These are phyloP conservation scores for Aspergillus jensenii DNA, from an alignment of 2,329 filamentous ascomycete genomes.

Conservation along the genomic window DNA sequence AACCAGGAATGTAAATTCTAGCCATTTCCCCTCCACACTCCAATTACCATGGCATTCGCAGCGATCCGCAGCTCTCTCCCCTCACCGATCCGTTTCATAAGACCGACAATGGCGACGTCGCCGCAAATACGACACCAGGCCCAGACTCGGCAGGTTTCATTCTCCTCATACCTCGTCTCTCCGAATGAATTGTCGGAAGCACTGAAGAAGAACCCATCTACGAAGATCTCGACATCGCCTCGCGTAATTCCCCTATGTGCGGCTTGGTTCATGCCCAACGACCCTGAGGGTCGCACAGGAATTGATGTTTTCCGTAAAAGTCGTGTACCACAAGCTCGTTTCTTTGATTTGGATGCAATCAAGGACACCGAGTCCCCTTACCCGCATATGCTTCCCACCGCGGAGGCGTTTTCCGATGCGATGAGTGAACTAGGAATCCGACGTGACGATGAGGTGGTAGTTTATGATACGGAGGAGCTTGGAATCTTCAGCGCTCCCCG, in stretches of 20 bases:
- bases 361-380: slow-evolving; percentile 86
- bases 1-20: slow-evolving; percentile 30
- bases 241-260: slow-evolving; percentile 87
- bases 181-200: slow-evolving; percentile 79
- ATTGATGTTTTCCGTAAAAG: slow-evolving; percentile 76
- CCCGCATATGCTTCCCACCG: slow-evolving; percentile 90
- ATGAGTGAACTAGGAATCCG: slow-evolving; percentile 88
- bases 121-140: slow-evolving; percentile 30
- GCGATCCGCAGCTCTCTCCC: slow-evolving; percentile 32
- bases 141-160: slow-evolving; percentile 50
- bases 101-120: slow-evolving; percentile 27
- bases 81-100: slow-evolving; percentile 24
- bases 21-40: slow-evolving; percentile 7
- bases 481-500: slow-evolving; percentile 93
- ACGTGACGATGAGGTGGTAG: slow-evolving; percentile 83
- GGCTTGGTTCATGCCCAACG: slow-evolving; percentile 95
- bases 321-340: slow-evolving; percentile 85
- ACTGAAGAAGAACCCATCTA: slow-evolving; percentile 76
- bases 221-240: slow-evolving; percentile 76
- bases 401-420: slow-evolving; percentile 77
- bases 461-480: slow-evolving; percentile 88
- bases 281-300: slow-evolving; percentile 70
- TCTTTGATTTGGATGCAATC: slow-evolving; percentile 93
- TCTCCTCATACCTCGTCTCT: slow-evolving; percentile 83
- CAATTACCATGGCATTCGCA: slow-evolving; percentile 35